Evolutionary conservation across 2,329 filamentous ascomycete species (phyloP).

Genomic region (Blastomyces parvus): DNA sequence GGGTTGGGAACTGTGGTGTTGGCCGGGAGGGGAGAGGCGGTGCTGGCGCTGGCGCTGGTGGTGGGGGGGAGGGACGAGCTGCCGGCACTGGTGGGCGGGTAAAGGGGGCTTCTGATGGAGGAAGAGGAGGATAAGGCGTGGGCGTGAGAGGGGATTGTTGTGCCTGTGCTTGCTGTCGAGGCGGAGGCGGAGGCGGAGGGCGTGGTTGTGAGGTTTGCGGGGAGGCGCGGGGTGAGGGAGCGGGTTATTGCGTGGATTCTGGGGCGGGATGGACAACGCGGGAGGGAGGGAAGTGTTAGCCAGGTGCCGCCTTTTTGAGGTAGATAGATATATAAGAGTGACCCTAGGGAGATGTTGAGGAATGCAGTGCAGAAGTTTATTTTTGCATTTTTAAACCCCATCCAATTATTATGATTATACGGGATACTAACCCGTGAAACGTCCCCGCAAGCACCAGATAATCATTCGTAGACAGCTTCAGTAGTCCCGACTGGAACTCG

Average conservation of each 20-base stretch:
- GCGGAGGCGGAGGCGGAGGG: too few species aligned
- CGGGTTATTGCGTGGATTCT: constrained; percentile 57
- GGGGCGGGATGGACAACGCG: neutral
- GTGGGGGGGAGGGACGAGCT: constrained; percentile 28
- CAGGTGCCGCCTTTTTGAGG: neutral
- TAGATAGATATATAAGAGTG: too few species aligned
- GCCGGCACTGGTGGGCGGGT: constrained; percentile 16
- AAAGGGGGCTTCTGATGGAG: constrained; percentile 18
- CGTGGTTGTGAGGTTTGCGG: constrained; percentile 18
- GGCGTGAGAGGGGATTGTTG: constrained; percentile 17
- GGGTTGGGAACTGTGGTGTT: constrained; percentile 26
- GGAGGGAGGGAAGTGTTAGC: neutral
- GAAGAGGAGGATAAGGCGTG: constrained; percentile 19
- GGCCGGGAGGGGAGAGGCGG: constrained; percentile 27
- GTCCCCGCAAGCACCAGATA: constrained; percentile 94
- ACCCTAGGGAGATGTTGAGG: too few species aligned
- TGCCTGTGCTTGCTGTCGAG: constrained; percentile 27
- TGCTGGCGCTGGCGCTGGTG: constrained; percentile 18
- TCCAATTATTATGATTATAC: neutral
- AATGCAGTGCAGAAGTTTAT: neutral
- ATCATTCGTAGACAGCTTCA: constrained; percentile 88
- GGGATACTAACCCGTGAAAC: constrained; percentile 69
- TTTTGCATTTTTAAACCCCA: too few species aligned
- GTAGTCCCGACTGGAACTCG: constrained; percentile 77
- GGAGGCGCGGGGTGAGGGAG: constrained; percentile 40